Percentiles rank a stretch among this genome's conserved stretches.
phyloP scores from a whole-genome alignment of 345 rosid species.

The Populus alba region DNA sequence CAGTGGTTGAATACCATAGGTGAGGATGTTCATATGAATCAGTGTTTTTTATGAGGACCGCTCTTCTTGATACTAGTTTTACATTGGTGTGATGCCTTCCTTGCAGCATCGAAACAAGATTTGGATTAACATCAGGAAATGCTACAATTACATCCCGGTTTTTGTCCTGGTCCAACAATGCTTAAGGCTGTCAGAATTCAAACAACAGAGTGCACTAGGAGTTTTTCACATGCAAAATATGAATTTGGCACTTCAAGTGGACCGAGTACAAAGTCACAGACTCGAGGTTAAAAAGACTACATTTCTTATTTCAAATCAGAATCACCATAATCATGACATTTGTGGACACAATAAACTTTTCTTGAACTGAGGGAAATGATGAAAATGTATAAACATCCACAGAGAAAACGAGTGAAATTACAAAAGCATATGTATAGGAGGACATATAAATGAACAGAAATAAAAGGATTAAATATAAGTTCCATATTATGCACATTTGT shows the following conservation, averaged over 20 bases:
- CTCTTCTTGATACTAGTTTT: constrained; percentile 36
- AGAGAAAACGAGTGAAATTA: neutral
- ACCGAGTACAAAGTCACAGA: neutral
- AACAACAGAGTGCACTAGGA: neutral
- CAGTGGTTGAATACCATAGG: constrained; percentile 61
- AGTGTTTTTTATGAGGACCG: constrained; percentile 25
- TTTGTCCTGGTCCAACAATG: constrained; percentile 51
- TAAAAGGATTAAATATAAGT: neutral
- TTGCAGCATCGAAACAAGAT: constrained; percentile 21
- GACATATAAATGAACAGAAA: no score
- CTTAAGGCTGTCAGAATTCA: neutral
- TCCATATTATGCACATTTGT: neutral
- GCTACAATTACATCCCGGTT: constrained; percentile 76
- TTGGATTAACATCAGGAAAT: constrained; percentile 70
- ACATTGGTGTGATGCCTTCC: constrained; percentile 24
- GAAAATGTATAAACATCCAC: neutral
- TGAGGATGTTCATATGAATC: constrained; percentile 57
- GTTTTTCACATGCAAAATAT: neutral
- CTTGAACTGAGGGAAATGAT: no score
- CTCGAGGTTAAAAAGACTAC: neutral
- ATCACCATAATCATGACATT: neutral
- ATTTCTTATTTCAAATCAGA: neutral
- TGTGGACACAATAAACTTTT: neutral
- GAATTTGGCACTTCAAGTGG: neutral
- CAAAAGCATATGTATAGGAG: neutral